Conservation (phyloP, 202 grass and related monocot genomes). For the Dendrocalamus latiflorus region DNA sequence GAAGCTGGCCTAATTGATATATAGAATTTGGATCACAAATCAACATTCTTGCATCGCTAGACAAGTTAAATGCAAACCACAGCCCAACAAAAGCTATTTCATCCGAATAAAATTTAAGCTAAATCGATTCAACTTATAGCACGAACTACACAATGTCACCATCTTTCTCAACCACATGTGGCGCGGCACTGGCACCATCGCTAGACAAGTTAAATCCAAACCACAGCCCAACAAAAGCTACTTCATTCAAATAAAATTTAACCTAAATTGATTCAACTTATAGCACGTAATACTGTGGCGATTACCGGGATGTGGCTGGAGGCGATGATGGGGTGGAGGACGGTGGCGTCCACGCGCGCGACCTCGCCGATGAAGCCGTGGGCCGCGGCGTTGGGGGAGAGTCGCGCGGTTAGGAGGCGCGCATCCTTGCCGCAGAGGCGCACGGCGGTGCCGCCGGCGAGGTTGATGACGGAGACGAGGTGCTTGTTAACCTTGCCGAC, state of each 20-base stretch:
- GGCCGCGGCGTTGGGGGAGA: constrained; percentile 53
- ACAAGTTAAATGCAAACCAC: neutral
- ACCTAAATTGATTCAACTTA: neutral
- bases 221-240: neutral
- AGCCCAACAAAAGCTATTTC: neutral
- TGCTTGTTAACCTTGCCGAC: constrained; percentile 89
- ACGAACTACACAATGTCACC: neutral
- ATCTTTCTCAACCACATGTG: neutral
- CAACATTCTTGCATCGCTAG: neutral
- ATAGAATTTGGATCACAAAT: too few relatives aligned
- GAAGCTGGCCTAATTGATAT: too few relatives aligned
- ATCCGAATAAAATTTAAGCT: neutral
- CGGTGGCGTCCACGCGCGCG: constrained; percentile 50
- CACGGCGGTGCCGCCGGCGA: constrained; percentile 48
- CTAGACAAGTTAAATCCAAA: neutral
- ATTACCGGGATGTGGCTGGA: constrained; percentile 75
- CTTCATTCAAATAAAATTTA: neutral
- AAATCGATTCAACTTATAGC: neutral
- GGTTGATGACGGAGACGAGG: constrained; percentile 81
- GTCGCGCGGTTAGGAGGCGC: constrained; percentile 74
- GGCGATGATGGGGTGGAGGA: constrained; percentile 58
- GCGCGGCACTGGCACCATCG: constrained; percentile 31
- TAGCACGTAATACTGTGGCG: constrained; percentile 54
- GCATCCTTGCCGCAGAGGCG: constrained; percentile 89
- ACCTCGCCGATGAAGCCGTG: constrained; percentile 79